These are phyloP conservation scores for Onygenales sp. DNA, from an alignment of 2,329 filamentous ascomycete species.

Conservation along the genomic window DNA sequence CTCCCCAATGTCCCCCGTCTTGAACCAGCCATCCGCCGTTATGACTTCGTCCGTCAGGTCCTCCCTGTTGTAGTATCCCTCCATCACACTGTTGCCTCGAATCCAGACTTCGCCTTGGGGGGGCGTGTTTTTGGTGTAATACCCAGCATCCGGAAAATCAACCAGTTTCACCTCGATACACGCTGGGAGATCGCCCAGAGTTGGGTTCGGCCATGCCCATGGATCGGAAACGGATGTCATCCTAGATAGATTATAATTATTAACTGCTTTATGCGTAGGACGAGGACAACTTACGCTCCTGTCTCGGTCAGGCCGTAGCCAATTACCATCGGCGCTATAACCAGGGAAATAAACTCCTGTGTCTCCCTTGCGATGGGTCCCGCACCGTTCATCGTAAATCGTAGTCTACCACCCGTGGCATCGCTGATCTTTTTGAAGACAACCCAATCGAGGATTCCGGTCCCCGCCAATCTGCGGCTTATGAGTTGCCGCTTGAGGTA, in stretches of 20 bases:
- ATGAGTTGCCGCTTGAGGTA: slow-evolving; percentile 52
- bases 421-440: slow-evolving; percentile 88
- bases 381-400: slow-evolving; percentile 89
- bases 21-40: slow-evolving; percentile 88
- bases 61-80: slow-evolving; percentile 74
- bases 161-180: slow-evolving; percentile 85
- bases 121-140: slow-evolving; percentile 62
- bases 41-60: slow-evolving; percentile 73
- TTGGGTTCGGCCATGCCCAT: slow-evolving; percentile 66
- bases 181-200: slow-evolving; percentile 69
- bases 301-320: slow-evolving; percentile 96
- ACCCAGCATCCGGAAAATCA: slow-evolving; percentile 80
- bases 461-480: slow-evolving; percentile 40
- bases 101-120: slow-evolving; percentile 92
- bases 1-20: slow-evolving; percentile 90
- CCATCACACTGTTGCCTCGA: slow-evolving; percentile 64
- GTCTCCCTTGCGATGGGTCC: slow-evolving; percentile 83
- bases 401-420: slow-evolving; percentile 75
- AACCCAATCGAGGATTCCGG: slow-evolving; percentile 64
- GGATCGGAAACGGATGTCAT: slow-evolving; percentile 54
- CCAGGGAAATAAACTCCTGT: slow-evolving; percentile 80
- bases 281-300: slow-evolving; percentile 46
- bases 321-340: slow-evolving; percentile 84
- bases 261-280: neutral
- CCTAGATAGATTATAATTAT: neutral